Base-by-base conservation (phyloP, 352 stramenopile species). In the Pythium monospermum region DNA sequence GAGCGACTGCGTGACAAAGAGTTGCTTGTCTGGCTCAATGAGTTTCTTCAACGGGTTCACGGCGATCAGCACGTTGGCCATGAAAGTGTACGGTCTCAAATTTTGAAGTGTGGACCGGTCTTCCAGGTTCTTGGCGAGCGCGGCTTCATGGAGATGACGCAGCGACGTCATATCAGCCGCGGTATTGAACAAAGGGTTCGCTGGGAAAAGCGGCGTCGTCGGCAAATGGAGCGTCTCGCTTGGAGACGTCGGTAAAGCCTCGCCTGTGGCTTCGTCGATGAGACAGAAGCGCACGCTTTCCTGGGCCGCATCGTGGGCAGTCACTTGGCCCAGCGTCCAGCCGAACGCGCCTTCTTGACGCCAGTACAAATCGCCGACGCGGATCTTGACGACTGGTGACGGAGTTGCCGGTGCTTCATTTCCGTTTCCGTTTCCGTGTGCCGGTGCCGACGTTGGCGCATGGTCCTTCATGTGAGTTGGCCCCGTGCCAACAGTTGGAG, bases 41-140 rank as follows among this genome's bases (percentile, higher is more conserved):
- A 94, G 57, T 25, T 80, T 64, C 49, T 78, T 80, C 41, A 91
- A 69, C 38, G 84, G 84, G 63, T 94, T 94, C 42, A 94, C 71
- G 1, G 81, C 83, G 55, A 94, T 88, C 46, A 94, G 45, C 15
- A 94, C 81, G 64, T 94, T 89, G 42, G 79, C 83, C 77, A 89
- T 92, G 60, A 93, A 94, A 12, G 83, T 94, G 64, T 94, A 94
- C 30, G 83, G 79, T 0, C 77, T 66, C 44, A 91, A 71, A 55
- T 89, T 79, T 35, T 88, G 50, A 19, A 94, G 56, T 19, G 73
- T 65, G 43, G 84, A 66, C 8, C 85, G 80, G 61, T 95, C 87
- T 41, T 94, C 71, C 35, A 96, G 61, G 59, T 96, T 93, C 57
- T 95, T 95, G 43, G 86, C 83, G 35, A 91, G 56, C 33, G 85